These are phyloP conservation scores for Polychytrium aggregatum DNA, from an alignment of 192 early-diverging fungal species.

Conservation along the genomic window DNA sequence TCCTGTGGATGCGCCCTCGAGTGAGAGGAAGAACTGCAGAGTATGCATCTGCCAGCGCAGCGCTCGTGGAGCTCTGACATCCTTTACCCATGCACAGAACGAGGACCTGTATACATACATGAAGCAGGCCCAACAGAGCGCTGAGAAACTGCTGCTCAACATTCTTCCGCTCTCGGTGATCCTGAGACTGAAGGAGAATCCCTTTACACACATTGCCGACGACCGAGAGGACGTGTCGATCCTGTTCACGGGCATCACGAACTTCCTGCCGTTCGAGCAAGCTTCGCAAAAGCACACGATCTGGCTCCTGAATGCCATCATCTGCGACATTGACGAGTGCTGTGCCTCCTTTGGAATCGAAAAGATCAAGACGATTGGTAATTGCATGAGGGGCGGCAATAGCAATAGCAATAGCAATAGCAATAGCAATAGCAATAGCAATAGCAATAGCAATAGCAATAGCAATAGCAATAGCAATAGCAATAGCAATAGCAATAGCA, in stretches of 20 bases:
- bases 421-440: too few species aligned
- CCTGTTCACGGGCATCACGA: slow-evolving; percentile 16
- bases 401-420: too few species aligned
- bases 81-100: slow-evolving; percentile 2
- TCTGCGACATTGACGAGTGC: slow-evolving; percentile 25
- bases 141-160: slow-evolving; percentile 19
- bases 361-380: slow-evolving; percentile 29
- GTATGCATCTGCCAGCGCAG: too few species aligned
- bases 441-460: too few species aligned
- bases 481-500: too few species aligned
- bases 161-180: slow-evolving; percentile 19
- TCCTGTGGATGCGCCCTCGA: too few species aligned
- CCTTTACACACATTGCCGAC: slow-evolving; percentile 16
- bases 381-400: too few species aligned
- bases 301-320: slow-evolving; percentile 22
- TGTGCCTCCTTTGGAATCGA: slow-evolving; percentile 9
- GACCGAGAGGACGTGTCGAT: slow-evolving; percentile 16
- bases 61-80: too few species aligned
- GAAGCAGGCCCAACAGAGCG: slow-evolving; percentile 9
- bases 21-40: too few species aligned
- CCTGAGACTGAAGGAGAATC: slow-evolving; percentile 11
- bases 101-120: slow-evolving; percentile 11
- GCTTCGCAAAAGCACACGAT: slow-evolving; percentile 12
- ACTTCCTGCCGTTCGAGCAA: too few species aligned
- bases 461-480: too few species aligned